A percentile compares a stretch with the other conserved stretches of the same genome.
Evolutionary conservation across 345 rosid species (phyloP).

Genomic region (Combretum micranthum): DNA sequence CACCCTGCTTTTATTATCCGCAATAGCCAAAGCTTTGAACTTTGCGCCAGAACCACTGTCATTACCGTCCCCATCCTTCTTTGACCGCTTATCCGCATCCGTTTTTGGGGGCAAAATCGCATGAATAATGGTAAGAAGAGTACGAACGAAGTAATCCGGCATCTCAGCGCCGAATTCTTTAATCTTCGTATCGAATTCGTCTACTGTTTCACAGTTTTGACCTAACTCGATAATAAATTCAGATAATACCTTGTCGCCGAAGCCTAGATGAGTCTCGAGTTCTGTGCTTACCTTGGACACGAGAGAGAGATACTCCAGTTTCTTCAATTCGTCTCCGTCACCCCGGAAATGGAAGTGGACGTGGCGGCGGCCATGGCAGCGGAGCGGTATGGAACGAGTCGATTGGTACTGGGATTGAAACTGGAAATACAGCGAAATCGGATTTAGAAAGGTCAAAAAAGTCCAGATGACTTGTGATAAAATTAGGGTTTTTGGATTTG

Average conservation of each 20-base stretch:
- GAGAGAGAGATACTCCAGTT: conserved; percentile 49
- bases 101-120: conserved; percentile 67
- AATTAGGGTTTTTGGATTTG: too few species aligned
- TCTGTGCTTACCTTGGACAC: conserved; percentile 85
- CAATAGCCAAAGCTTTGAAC: conserved; percentile 63
- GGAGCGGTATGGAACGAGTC: background rate
- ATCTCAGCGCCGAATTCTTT: conserved; percentile 75
- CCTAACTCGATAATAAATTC: conserved; percentile 77
- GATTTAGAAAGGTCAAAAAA: too few species aligned
- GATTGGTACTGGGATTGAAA: too few species aligned
- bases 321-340: conserved; percentile 34
- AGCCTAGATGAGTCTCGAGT: conserved; percentile 68
- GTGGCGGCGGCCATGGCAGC: background rate
- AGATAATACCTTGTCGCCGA: conserved; percentile 68
- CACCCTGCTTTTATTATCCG: conserved; percentile 55
- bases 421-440: too few species aligned
- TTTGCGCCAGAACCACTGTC: conserved; percentile 34
- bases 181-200: conserved; percentile 61
- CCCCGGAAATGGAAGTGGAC: background rate
- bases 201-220: conserved; percentile 47
- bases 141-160: conserved; percentile 86
- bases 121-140: conserved; percentile 69
- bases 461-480: too few species aligned
- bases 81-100: conserved; percentile 29
- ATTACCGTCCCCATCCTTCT: conserved; percentile 14